Evolutionary conservation across 2,329 filamentous ascomycete species (phyloP).

Genomic region (Trichoderma atroviride): DNA sequence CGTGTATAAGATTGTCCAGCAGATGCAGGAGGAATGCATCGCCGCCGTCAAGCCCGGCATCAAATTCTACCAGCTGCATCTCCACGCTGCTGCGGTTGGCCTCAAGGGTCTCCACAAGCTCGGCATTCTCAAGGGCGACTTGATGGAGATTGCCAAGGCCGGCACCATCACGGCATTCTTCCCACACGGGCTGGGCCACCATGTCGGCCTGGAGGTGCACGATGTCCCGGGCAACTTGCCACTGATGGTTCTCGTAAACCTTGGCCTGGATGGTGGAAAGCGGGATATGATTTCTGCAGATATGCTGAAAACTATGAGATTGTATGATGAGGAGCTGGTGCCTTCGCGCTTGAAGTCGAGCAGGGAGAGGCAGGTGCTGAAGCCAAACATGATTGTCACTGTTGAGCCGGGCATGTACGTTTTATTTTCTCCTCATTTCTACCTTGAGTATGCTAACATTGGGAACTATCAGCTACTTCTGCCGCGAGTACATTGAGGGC

Average conservation of each 20-base stretch:
- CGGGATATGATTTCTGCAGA: slow-evolving; percentile 45
- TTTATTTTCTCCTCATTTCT: neutral
- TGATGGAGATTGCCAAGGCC: slow-evolving; percentile 54
- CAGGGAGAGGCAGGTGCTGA: slow-evolving; percentile 47
- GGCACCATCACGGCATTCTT: slow-evolving; percentile 65
- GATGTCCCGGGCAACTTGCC: slow-evolving; percentile 51
- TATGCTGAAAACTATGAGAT: slow-evolving; percentile 38
- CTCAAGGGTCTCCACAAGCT: slow-evolving; percentile 70
- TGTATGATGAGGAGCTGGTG: slow-evolving; percentile 31
- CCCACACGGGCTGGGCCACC: slow-evolving; percentile 66
- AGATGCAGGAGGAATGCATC: slow-evolving; percentile 81
- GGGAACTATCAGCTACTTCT: slow-evolving; percentile 64
- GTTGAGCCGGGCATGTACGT: slow-evolving; percentile 73
- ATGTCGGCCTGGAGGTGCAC: slow-evolving; percentile 67
- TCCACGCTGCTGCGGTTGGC: slow-evolving; percentile 72
- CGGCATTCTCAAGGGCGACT: slow-evolving; percentile 70
- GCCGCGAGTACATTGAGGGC: slow-evolving; percentile 70
- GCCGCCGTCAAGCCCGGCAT: slow-evolving; percentile 68
- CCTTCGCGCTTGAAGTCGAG: slow-evolving; percentile 34
- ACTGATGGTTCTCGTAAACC: slow-evolving; percentile 35
- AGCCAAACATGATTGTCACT: slow-evolving; percentile 71
- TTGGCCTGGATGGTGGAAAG: slow-evolving; percentile 44
- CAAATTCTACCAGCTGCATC: slow-evolving; percentile 71
- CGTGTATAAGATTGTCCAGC: slow-evolving; percentile 76
- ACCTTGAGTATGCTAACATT: slow-evolving; percentile 17